Evolutionary conservation across 805 yeast species (phyloP).

Genomic region (Starmera amethionina): DNA sequence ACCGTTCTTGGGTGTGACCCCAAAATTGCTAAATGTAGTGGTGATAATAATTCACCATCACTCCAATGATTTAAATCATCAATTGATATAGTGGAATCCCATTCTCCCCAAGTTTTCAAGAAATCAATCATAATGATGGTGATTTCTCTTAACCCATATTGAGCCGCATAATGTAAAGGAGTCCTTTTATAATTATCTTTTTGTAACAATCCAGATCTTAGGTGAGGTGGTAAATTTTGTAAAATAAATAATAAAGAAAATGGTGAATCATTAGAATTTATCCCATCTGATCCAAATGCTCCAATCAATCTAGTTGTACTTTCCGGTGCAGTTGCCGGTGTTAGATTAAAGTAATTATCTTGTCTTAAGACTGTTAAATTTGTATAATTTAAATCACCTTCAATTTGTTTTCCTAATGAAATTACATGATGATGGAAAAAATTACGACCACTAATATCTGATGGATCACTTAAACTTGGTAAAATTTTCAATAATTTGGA

Average conservation of each 20-base stretch:
- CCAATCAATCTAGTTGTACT: conserved; percentile 36
- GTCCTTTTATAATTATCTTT: conserved; percentile 73
- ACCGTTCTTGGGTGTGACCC: conserved; percentile 79
- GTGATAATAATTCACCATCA: conserved; percentile 64
- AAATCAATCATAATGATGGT: conserved; percentile 47
- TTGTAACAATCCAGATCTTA: conserved; percentile 47
- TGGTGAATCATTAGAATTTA: conserved; percentile 46
- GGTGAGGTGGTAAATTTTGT: conserved; percentile 40
- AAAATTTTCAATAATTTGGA: conserved; percentile 41
- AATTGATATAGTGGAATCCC: conserved; percentile 38
- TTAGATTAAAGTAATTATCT: conserved; percentile 8
- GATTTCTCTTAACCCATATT: conserved; percentile 67
- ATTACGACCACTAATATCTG: conserved; percentile 74
- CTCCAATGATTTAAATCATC: conserved; percentile 58
- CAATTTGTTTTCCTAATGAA: conserved; percentile 58
- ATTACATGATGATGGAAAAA: conserved; percentile 80
- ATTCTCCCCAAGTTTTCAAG: conserved; percentile 50
- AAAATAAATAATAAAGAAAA: conserved; percentile 54
- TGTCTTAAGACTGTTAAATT: conserved; percentile 4
- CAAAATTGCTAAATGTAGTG: conserved; percentile 72
- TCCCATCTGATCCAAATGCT: conserved; percentile 55
- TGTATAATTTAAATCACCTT: conserved; percentile 9
- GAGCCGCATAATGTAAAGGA: conserved; percentile 85
- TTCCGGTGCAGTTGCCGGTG: conserved; percentile 46
- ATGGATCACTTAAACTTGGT: conserved; percentile 46